Base-by-base conservation (phyloP, 495 filamentous ascomycete genomes). In the Viridothelium virens region DNA sequence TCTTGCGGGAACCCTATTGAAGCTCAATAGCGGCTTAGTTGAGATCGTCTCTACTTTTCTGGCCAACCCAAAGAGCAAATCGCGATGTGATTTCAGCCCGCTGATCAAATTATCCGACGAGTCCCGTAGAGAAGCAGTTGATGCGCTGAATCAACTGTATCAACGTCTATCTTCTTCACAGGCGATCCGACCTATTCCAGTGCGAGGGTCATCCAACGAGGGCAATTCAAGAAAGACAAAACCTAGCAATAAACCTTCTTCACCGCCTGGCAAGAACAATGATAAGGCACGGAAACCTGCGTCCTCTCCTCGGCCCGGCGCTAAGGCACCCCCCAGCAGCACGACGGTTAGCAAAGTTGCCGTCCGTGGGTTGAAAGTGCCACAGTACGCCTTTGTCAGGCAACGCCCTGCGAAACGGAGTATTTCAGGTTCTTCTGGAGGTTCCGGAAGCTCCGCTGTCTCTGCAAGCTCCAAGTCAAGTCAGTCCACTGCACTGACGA, bases 11-110 rank as follows among this genome's bases (percentile, higher is more conserved):
- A 76, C 74, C 18, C 70, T 78, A 3, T 69, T 78, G 38, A 76
- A 74, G 33, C 65, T 79, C 16, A 79, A 79, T 65, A 74, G 74
- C 16, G 77, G 77, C 34, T 76, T 79, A n/a, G 76, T 79, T 5
- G 65, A 68, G 62, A 77, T 79, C 69, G 78, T 79, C 38, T 59
- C 75, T 2, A 69, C 76, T 5, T 79, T 79, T 63, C 56, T 79
- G 37, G 68, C 66, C 61, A 69, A 68, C 25, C 72, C 73, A 41
- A 67, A 68, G 33, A 44, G 63, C n/a, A 67, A 74, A 34, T 63
- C 56, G 0, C 56, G 73, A 46, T 70, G 77, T 3, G 76, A 79
- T 70, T 78, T 75, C 64, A 71, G 68, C 31, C 72, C 74, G 1
- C 64, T 79, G 18, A 77, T 75, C 3, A 69, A 64, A 33, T 70